Percentiles rank a stretch among this genome's conserved stretches.
Evolutionary conservation across 345 rosid species (phyloP).

Genomic region (Stellera chamaejasme): DNA sequence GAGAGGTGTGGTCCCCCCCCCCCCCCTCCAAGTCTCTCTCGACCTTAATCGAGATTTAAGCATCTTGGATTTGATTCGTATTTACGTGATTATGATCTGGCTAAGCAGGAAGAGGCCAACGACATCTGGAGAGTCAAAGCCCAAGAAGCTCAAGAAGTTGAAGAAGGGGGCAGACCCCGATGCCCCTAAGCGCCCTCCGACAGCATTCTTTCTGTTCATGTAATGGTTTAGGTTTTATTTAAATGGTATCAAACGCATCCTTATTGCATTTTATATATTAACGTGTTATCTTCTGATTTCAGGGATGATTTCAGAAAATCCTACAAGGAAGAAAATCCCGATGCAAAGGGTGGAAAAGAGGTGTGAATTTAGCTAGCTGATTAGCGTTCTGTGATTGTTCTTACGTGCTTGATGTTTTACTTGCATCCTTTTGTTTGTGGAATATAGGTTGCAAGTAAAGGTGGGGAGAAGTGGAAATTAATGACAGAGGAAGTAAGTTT

Average conservation of each 20-base stretch:
- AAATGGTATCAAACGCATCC: not conserved
- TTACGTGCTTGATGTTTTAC: not conserved
- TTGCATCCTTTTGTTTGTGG: not conserved
- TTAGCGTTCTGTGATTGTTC: not conserved
- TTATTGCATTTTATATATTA: not conserved
- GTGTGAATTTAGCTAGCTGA: slow-evolving; percentile 16
- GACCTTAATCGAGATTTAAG: not conserved
- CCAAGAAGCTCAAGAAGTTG: slow-evolving; percentile 49
- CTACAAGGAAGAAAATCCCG: slow-evolving; percentile 54
- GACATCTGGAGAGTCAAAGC: slow-evolving; percentile 56
- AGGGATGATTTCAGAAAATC: slow-evolving; percentile 76
- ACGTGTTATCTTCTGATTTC: slow-evolving; percentile 1
- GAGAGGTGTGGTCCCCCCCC: slow-evolving; percentile 74
- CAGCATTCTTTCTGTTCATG: slow-evolving; percentile 90
- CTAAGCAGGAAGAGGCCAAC: slow-evolving; percentile 48
- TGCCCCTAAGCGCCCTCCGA: slow-evolving; percentile 67
- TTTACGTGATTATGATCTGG: not conserved
- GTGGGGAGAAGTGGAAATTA: slow-evolving; percentile 75
- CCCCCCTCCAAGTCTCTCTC: too few species aligned
- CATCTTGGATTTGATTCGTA: not conserved
- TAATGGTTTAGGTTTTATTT: slow-evolving; percentile 10
- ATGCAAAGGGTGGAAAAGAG: slow-evolving; percentile 46
- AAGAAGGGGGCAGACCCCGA: slow-evolving; percentile 37
- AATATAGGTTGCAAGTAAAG: slow-evolving; percentile 59
- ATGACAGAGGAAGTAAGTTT: slow-evolving; percentile 64